Percentiles rank a stretch among this genome's conserved stretches.
Conservation (phyloP, 371 early-diverging fungal species). For the Capillidium heterosporum region DNA sequence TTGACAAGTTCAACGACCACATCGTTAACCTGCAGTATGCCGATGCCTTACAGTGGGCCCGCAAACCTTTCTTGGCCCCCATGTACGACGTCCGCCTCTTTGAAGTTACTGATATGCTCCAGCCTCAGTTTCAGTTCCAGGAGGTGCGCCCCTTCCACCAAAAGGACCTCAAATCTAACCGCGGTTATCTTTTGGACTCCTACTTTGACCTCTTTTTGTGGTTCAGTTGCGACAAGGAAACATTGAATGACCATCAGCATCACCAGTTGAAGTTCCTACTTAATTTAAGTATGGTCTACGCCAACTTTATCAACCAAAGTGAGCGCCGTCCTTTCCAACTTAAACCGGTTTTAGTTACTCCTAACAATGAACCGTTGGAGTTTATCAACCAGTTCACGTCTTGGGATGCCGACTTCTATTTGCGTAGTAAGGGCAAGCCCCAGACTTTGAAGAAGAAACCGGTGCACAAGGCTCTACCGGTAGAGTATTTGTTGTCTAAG, state of each 20-base stretch:
- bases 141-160: slow-evolving; percentile 4
- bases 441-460: slow-evolving; percentile 3
- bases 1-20: background rate
- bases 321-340: slow-evolving; percentile 2
- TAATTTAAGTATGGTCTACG: slow-evolving; percentile 3
- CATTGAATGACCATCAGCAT: background rate
- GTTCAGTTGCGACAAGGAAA: background rate
- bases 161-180: background rate
- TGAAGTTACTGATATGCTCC: background rate
- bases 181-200: background rate
- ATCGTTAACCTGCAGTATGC: background rate
- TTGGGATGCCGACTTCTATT: background rate
- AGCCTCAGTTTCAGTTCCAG: background rate
- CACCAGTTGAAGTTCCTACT: background rate
- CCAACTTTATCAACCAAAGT: background rate
- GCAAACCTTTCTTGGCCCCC: slow-evolving; percentile 4
- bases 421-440: background rate
- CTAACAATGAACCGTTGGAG: slow-evolving; percentile 4
- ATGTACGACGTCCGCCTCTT: slow-evolving; percentile 2
- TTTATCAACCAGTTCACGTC: slow-evolving; percentile 5
- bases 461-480: background rate
- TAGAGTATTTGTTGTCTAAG: background rate
- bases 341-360: slow-evolving; percentile 4
- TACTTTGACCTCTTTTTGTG: slow-evolving; percentile 6
- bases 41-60: slow-evolving; percentile 7